phyloP scores from a whole-genome alignment of 1,139 yeast genomes.

The Komagataea norvegica region DNA sequence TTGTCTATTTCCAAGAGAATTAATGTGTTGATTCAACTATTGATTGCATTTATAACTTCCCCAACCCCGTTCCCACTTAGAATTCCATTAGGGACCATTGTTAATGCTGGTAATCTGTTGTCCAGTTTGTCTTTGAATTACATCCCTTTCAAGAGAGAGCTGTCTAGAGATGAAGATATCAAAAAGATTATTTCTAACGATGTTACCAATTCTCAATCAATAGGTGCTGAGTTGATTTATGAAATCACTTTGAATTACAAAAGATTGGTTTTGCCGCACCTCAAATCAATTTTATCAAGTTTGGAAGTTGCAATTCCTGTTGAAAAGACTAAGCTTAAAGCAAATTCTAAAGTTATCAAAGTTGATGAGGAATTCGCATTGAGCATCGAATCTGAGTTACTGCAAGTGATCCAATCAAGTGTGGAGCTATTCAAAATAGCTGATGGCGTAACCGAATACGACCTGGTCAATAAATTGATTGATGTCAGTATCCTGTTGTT shows the following conservation, averaged over 20 bases:
- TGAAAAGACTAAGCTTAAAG: slow-evolving; percentile 17
- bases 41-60: slow-evolving; percentile 41
- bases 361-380: slow-evolving; percentile 20
- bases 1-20: slow-evolving; percentile 48
- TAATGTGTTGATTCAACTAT: slow-evolving; percentile 39
- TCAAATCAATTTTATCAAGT: slow-evolving; percentile 42
- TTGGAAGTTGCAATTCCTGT: slow-evolving; percentile 54
- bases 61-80: slow-evolving; percentile 45
- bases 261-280: slow-evolving; percentile 46
- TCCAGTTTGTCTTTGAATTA: slow-evolving; percentile 51
- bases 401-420: slow-evolving; percentile 23
- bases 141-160: slow-evolving; percentile 51
- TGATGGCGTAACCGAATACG: slow-evolving; percentile 30
- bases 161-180: slow-evolving; percentile 46
- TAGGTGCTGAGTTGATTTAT: slow-evolving; percentile 41
- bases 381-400: slow-evolving; percentile 28
- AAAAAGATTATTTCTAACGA: slow-evolving; percentile 39
- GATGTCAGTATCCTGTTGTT: slow-evolving; percentile 31
- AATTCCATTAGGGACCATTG: slow-evolving; percentile 52
- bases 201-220: slow-evolving; percentile 40
- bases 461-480: slow-evolving; percentile 31
- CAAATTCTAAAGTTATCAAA: slow-evolving; percentile 16
- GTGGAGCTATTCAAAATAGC: slow-evolving; percentile 27
- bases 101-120: slow-evolving; percentile 46
- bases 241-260: slow-evolving; percentile 38